These are phyloP conservation scores for Monilinia fructicola DNA, from an alignment of 2,329 filamentous ascomycete species.

Conservation along the genomic window DNA sequence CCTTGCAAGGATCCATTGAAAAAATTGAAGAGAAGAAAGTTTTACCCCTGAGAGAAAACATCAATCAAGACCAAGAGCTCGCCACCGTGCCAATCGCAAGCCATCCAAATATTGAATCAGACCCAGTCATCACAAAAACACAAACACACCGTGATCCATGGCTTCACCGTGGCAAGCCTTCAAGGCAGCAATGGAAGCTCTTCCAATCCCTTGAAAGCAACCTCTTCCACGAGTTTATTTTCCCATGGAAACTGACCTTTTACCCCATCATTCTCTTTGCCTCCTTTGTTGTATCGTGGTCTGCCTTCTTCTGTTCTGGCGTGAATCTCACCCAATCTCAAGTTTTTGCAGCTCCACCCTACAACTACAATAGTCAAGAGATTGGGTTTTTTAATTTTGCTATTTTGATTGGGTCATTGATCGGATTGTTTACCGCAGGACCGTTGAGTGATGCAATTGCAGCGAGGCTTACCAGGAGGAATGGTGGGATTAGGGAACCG, in stretches of 20 bases:
- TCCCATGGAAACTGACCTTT: constrained; percentile 60
- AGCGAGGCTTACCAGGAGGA: neutral
- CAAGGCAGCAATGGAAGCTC: constrained; percentile 53
- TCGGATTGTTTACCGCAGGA: constrained; percentile 43
- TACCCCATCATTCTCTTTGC: constrained; percentile 63
- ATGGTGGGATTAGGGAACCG: constrained; percentile 37
- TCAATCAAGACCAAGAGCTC: neutral
- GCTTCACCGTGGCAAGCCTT: constrained; percentile 56
- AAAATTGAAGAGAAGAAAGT: constrained; percentile 26
- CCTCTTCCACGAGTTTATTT: constrained; percentile 55
- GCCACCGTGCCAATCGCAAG: neutral
- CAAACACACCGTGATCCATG: constrained; percentile 52
- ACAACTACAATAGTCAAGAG: constrained; percentile 42
- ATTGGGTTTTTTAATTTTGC: constrained; percentile 53
- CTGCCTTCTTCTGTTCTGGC: constrained; percentile 55
- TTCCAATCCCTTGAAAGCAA: constrained; percentile 49
- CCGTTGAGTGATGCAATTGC: constrained; percentile 33
- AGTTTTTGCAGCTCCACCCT: constrained; percentile 37
- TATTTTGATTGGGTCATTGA: constrained; percentile 49
- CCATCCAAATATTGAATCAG: too few relatives aligned
- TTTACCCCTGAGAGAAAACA: neutral
- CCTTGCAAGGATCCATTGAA: constrained; percentile 30
- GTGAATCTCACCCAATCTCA: constrained; percentile 56
- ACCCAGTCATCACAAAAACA: constrained; percentile 27
- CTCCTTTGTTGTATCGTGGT: constrained; percentile 55